Percentiles rank a stretch among this genome's conserved stretches.
phyloP scores from a whole-genome alignment of 495 filamentous ascomycete genomes.

The Talaromyces nanjingensis region DNA sequence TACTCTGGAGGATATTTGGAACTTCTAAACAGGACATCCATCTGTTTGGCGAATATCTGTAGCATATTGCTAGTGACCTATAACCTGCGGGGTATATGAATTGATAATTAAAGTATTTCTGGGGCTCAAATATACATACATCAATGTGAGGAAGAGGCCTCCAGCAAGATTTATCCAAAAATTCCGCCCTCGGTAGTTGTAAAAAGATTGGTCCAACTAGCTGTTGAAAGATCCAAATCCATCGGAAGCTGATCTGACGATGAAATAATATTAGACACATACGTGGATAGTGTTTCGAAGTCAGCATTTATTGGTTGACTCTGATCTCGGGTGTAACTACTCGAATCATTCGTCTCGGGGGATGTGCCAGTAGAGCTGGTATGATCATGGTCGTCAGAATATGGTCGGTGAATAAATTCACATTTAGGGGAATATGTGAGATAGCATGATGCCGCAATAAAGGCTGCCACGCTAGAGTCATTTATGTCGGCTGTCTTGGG shows the following conservation, averaged over 20 bases:
- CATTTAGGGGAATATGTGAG: background rate
- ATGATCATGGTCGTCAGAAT: slow-evolving; percentile 1
- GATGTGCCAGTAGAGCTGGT: slow-evolving; percentile 1
- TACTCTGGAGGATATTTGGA: slow-evolving; percentile 4
- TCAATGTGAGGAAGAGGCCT: too few relatives aligned
- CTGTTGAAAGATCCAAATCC: slow-evolving; percentile 1
- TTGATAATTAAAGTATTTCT: too few relatives aligned
- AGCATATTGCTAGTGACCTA: too few relatives aligned
- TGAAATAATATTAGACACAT: background rate
- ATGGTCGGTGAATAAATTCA: slow-evolving; percentile 4
- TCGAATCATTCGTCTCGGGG: background rate
- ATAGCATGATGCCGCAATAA: slow-evolving; percentile 6
- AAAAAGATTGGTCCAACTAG: slow-evolving; percentile 3
- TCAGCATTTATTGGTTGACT: background rate
- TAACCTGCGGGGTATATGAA: too few relatives aligned
- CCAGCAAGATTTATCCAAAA: background rate
- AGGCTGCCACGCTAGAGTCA: background rate
- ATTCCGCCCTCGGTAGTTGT: background rate
- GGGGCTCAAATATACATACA: too few relatives aligned
- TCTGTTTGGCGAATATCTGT: too few relatives aligned
- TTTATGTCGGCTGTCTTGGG: background rate
- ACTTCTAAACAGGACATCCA: background rate
- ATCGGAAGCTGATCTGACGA: background rate
- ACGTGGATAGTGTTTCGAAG: background rate
- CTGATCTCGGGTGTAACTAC: background rate